Evolutionary conservation across 176 grass and related monocot genomes (phyloP).

Genomic region (Eleusine indica): DNA sequence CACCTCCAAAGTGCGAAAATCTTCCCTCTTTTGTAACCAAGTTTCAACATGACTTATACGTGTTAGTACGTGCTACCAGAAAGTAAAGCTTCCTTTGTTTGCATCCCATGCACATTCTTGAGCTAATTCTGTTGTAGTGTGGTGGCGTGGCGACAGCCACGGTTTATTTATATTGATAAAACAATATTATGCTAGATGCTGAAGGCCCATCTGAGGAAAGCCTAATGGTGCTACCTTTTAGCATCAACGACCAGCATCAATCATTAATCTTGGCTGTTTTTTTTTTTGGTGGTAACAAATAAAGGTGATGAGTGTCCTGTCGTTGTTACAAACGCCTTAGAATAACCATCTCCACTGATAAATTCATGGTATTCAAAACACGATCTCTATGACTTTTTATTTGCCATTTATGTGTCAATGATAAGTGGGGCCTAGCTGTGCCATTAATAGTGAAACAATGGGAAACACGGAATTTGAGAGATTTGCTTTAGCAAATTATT

Average conservation of each 20-base stretch:
- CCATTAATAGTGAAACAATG: no score
- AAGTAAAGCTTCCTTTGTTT: background rate
- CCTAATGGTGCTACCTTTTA: no score
- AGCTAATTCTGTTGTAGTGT: background rate
- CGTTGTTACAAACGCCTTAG: background rate
- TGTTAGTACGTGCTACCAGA: background rate
- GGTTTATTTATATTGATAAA: background rate
- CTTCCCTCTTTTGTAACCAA: background rate
- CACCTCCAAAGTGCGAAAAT: no score
- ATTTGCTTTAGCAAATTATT: no score
- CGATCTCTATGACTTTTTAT: no score
- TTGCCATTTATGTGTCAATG: no score
- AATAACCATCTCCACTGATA: background rate
- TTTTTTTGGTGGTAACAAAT: background rate
- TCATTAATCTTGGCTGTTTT: background rate
- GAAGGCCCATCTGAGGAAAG: background rate
- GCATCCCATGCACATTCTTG: background rate
- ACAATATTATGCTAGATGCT: background rate
- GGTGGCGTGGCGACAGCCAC: no score
- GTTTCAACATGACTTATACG: no score
- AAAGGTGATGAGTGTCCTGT: background rate
- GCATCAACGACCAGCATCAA: background rate
- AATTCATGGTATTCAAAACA: background rate
- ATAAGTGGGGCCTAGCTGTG: background rate
- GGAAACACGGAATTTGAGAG: no score